Evolutionary conservation across 805 yeast species (phyloP).

Genomic region (Yarrowia bubula): DNA sequence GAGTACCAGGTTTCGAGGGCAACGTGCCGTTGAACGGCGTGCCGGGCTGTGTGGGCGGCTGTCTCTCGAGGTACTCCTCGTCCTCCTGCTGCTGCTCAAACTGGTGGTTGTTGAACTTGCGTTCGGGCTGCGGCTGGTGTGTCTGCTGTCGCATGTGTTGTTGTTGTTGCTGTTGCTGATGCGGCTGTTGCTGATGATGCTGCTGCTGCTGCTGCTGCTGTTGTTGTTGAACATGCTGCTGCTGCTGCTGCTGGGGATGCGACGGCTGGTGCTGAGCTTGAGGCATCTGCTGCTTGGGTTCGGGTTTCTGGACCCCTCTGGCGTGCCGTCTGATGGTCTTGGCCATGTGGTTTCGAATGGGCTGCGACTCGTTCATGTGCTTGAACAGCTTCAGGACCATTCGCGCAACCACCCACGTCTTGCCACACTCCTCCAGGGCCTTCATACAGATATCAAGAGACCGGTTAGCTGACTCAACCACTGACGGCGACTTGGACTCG

Average conservation of each 20-base stretch:
- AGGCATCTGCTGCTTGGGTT: slow-evolving; percentile 1
- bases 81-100: background rate
- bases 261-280: slow-evolving; percentile 7
- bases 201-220: background rate
- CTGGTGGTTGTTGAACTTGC: slow-evolving; percentile 8
- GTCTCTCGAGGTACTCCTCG: slow-evolving; percentile 1
- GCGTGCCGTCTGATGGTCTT: slow-evolving; percentile 12
- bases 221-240: background rate
- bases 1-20: slow-evolving; percentile 12
- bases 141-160: background rate
- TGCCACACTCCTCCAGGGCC: slow-evolving; percentile 45
- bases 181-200: background rate
- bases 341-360: slow-evolving; percentile 25
- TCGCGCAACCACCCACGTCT: slow-evolving; percentile 52
- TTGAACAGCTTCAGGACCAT: slow-evolving; percentile 54
- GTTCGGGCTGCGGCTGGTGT: background rate
- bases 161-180: background rate
- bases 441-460: slow-evolving; percentile 41
- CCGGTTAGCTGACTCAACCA: slow-evolving; percentile 42
- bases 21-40: slow-evolving; percentile 15
- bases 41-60: slow-evolving; percentile 9
- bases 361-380: slow-evolving; percentile 37
- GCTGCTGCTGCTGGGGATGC: slow-evolving; percentile 9
- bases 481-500: slow-evolving; percentile 42
- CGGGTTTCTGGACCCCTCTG: background rate